Conservation (phyloP, 805 yeast genomes). For the Blastobotrys robertii region DNA sequence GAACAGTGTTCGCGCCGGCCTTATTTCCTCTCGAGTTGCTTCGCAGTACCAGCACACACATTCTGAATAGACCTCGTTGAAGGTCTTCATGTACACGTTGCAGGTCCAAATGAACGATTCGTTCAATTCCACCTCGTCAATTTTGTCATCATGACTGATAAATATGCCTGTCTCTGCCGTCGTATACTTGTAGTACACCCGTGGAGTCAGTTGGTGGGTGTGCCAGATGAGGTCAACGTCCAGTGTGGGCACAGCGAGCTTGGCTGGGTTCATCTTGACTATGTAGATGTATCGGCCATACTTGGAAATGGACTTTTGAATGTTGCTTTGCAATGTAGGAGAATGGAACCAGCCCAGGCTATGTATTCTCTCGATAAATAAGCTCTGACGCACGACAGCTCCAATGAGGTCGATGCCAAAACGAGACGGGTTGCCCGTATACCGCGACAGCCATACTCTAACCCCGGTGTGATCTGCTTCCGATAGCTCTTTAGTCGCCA, state of each 20-base stretch:
- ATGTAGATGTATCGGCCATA: conserved; percentile 10
- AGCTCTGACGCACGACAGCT: conserved; percentile 14
- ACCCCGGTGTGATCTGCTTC: too few species aligned
- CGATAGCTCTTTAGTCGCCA: too few species aligned
- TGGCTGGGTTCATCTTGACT: conserved; percentile 1
- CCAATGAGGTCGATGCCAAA: conserved; percentile 11
- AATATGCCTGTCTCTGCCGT: background rate
- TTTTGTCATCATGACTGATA: conserved; percentile 13
- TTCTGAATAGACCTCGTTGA: conserved; percentile 9
- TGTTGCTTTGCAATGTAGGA: conserved; percentile 10
- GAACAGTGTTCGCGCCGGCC: too few species aligned
- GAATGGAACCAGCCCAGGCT: conserved; percentile 13
- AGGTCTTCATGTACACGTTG: conserved; percentile 5
- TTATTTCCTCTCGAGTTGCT: conserved; percentile 6
- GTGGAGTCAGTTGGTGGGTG: conserved; percentile 15
- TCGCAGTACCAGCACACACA: conserved; percentile 14
- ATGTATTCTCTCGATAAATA: conserved; percentile 14
- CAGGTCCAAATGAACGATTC: conserved; percentile 7
- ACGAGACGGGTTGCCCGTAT: conserved; percentile 11
- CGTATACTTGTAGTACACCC: conserved; percentile 4
- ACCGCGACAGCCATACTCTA: background rate
- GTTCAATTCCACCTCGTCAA: conserved; percentile 6
- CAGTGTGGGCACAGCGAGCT: conserved; percentile 11
- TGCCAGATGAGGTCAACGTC: conserved; percentile 19
- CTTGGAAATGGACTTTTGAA: conserved; percentile 6